phyloP scores from a whole-genome alignment of 768 basidiomycete genomes.

The Lepiota brunneoincarnata region DNA sequence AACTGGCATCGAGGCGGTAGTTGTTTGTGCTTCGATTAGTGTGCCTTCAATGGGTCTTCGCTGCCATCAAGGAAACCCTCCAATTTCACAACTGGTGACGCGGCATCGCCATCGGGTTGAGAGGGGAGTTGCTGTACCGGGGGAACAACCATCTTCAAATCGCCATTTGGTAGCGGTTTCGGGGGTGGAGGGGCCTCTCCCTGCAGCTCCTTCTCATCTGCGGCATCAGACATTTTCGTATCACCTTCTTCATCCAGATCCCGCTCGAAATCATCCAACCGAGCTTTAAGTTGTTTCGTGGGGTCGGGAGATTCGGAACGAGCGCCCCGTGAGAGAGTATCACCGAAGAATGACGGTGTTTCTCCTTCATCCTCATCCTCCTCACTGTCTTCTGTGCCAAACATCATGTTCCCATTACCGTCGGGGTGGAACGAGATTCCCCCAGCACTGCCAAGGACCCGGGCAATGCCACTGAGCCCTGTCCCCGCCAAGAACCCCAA shows the following conservation, averaged over 20 bases:
- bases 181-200: conserved; percentile 48
- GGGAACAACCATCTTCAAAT: conserved; percentile 26
- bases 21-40: conserved; percentile 13
- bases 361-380: conserved; percentile 55
- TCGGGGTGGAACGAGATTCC: conserved; percentile 68
- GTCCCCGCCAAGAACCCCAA: conserved; percentile 8
- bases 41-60: conserved; percentile 51
- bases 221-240: conserved; percentile 24
- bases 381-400: conserved; percentile 61
- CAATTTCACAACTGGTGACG: conserved; percentile 48
- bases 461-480: conserved; percentile 18
- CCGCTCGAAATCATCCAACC: conserved; percentile 61
- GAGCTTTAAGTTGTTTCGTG: conserved; percentile 54
- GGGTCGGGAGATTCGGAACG: conserved; percentile 47
- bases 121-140: conserved; percentile 49
- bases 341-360: conserved; percentile 46
- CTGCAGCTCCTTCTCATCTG: conserved; percentile 25
- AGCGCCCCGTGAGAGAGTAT: conserved; percentile 43
- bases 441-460: conserved; percentile 31
- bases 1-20: neutral
- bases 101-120: conserved; percentile 51
- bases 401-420: conserved; percentile 56
- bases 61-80: conserved; percentile 68
- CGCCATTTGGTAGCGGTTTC: conserved; percentile 45
- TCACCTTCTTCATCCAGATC: conserved; percentile 39